Evolutionary conservation across 257 asterid species (phyloP).

Genomic region (Paraleonurus japonicus): DNA sequence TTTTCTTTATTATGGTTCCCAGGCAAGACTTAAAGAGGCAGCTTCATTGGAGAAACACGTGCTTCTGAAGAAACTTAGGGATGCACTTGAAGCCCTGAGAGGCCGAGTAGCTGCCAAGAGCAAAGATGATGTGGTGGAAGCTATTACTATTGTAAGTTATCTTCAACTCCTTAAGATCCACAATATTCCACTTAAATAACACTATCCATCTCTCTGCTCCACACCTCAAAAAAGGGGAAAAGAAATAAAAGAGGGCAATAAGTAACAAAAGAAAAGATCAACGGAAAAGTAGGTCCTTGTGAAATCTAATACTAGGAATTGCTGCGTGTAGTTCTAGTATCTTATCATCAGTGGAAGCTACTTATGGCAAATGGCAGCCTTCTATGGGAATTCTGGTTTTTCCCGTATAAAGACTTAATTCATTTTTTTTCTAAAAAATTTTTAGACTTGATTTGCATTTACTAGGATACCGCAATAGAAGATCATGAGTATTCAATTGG

Average conservation of each 20-base stretch:
- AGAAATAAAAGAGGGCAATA: neutral
- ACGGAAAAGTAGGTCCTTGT: neutral
- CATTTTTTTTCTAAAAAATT: neutral
- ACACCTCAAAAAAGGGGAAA: neutral
- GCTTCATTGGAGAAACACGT: conserved; percentile 95
- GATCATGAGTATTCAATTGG: neutral
- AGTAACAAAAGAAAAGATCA: neutral
- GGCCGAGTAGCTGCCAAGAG: conserved; percentile 78
- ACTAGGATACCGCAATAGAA: neutral
- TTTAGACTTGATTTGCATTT: neutral
- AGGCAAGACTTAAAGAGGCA: conserved; percentile 92
- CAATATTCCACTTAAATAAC: neutral
- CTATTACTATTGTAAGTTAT: conserved; percentile 77
- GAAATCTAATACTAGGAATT: neutral
- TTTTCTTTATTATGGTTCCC: conserved; percentile 23
- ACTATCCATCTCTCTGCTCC: neutral
- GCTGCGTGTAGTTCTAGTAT: neutral
- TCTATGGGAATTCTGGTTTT: neutral
- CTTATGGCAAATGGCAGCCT: neutral
- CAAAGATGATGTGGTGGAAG: conserved; percentile 89
- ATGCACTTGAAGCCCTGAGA: conserved; percentile 80
- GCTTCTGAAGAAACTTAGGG: conserved; percentile 88
- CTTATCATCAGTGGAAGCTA: neutral
- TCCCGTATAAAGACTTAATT: neutral
- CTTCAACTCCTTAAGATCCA: conserved; percentile 1